Base-by-base conservation (phyloP, 2,329 filamentous ascomycete genomes). In the Geoglossum cookeanum region DNA sequence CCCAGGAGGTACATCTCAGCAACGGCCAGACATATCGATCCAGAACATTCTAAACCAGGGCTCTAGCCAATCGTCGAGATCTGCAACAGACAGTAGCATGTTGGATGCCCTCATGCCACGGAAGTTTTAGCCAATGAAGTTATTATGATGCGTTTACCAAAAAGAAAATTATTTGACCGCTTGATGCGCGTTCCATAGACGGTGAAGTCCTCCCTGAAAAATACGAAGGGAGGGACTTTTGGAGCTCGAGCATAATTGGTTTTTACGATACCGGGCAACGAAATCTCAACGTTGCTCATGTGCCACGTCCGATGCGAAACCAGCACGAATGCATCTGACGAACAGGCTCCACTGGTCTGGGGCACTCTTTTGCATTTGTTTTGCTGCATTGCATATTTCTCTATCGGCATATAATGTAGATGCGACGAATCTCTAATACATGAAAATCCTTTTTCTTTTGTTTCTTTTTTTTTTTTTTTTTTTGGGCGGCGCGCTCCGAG, bases 11-110 rank as follows among this genome's bases (percentile, higher is more conserved):
- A 13, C 45, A 6, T 15, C 29, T n/a, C 35, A 55, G 37, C 55
- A 27, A 53, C 56, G 56, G 33, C 37, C 56, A 39, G 56, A 52
- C 52, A 58, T 58, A 52, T 39, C 45, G 33, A 57, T 58, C 37
- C 56, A 55, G 32, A 47, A 42, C 17, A 58, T 58, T 8, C 35
- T 58, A 17, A 39, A 58, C 15, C 37, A 27, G 32, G 49, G 49
- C 29, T 53, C 49, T 6, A 39, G 55, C 11, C 55, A 52, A 48
- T 22, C 44, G 11, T 48, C 45, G 27, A 51, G 56, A n/a, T 53
- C 45, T 37, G 51, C 48, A 11, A 58, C 47, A 29, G 56, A 58
- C 37, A 51, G 44, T 30, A 51, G 51, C 45, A 58, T 58, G 56
- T 11, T 58, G 32, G 44, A 58, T 17, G 49, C 56, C 17, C 27